A percentile compares a stretch with the other conserved stretches of the same genome.
phyloP scores from a whole-genome alignment of 495 filamentous ascomycete genomes.

The Rhizodiscina lignyota region DNA sequence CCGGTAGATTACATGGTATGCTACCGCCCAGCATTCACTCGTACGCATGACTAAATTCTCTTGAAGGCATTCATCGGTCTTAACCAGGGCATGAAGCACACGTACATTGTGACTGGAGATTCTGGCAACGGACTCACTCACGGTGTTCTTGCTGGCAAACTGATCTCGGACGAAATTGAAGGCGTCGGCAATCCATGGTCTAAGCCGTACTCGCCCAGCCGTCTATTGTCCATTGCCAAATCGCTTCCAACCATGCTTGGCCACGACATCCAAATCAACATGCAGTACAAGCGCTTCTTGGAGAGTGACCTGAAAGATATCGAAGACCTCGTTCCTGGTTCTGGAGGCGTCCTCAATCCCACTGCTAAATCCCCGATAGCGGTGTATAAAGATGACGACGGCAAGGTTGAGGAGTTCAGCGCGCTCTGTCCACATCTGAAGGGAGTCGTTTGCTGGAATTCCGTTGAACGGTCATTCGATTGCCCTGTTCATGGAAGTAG shows the following conservation, averaged over 20 bases:
- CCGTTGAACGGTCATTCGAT: too few species aligned
- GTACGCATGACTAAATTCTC: too few species aligned
- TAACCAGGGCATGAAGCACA: constrained; percentile 33
- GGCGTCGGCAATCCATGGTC: constrained; percentile 31
- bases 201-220: constrained; percentile 30
- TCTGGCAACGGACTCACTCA: constrained; percentile 44
- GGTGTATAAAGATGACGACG: constrained; percentile 39
- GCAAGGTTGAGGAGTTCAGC: too few species aligned
- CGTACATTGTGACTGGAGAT: constrained; percentile 39
- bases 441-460: too few species aligned
- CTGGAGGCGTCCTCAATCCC: constrained; percentile 35
- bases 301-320: constrained; percentile 38
- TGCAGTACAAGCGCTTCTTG: constrained; percentile 38
- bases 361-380: constrained; percentile 28
- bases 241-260: constrained; percentile 20
- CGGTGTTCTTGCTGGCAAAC: constrained; percentile 31
- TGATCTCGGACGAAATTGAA: constrained; percentile 38
- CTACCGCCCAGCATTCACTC: too few species aligned
- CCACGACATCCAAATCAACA: constrained; percentile 36
- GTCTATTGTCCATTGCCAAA: constrained; percentile 25
- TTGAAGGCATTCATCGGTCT: constrained; percentile 37
- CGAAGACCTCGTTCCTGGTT: constrained; percentile 31
- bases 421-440: too few species aligned
- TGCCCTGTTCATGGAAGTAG: too few species aligned
- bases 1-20: constrained; percentile 38